These are phyloP conservation scores for Xylariaceae sp. DNA, from an alignment of 2,329 filamentous ascomycete species.

Conservation along the genomic window DNA sequence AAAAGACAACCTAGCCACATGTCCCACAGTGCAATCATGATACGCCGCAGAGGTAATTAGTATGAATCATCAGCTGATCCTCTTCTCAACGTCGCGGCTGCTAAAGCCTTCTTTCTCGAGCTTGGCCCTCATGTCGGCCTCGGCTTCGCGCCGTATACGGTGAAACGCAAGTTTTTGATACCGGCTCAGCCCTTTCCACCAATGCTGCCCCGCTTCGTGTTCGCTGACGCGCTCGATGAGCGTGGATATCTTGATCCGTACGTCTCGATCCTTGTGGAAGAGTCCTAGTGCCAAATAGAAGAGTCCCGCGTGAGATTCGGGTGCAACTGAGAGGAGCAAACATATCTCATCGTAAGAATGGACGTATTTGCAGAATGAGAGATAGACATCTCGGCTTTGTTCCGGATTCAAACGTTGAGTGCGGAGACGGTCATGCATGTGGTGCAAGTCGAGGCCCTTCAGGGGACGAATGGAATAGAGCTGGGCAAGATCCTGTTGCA, in stretches of 20 bases:
- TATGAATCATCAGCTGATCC: conserved; percentile 39
- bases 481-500: conserved; percentile 58
- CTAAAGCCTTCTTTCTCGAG: conserved; percentile 40
- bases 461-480: conserved; percentile 63
- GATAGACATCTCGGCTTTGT: conserved; percentile 79
- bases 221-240: conserved; percentile 76
- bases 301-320: conserved; percentile 79
- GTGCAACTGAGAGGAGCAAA: conserved; percentile 75
- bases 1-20: too few relatives aligned
- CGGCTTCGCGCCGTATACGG: conserved; percentile 66
- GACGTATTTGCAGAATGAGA: conserved; percentile 71
- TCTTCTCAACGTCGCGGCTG: conserved; percentile 38
- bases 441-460: conserved; percentile 79
- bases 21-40: too few relatives aligned
- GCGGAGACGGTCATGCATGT: conserved; percentile 87
- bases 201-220: conserved; percentile 89
- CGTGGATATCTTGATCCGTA: conserved; percentile 72
- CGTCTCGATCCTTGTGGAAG: conserved; percentile 82
- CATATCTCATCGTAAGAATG: conserved; percentile 82
- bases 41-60: neutral
- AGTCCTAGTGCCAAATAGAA: conserved; percentile 89
- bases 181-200: conserved; percentile 80
- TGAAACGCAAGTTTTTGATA: conserved; percentile 87
- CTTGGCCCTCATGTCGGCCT: conserved; percentile 45
- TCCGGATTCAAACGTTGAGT: conserved; percentile 72